These are phyloP conservation scores for Pholiota molesta DNA, from an alignment of 768 basidiomycete genomes.

Conservation along the genomic window DNA sequence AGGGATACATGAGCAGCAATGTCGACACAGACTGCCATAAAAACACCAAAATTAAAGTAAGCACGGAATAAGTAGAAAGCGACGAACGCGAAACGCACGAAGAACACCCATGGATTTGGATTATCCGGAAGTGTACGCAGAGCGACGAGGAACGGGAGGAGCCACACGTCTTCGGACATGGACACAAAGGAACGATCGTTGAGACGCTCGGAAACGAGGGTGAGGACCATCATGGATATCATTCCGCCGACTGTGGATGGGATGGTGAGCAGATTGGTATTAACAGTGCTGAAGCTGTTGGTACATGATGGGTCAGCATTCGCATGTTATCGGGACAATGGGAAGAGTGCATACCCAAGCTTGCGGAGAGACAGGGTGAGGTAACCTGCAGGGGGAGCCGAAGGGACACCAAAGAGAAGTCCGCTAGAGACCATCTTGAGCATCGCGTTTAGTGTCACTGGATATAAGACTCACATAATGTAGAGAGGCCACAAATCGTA, in stretches of 20 bases:
- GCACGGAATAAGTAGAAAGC: not conserved
- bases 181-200: slow-evolving; percentile 58
- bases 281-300: slow-evolving; percentile 57
- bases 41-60: slow-evolving; percentile 1
- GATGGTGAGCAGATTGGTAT: slow-evolving; percentile 63
- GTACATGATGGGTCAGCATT: not conserved
- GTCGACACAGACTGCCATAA: slow-evolving; percentile 21
- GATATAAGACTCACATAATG: slow-evolving; percentile 39
- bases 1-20: slow-evolving; percentile 25
- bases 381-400: slow-evolving; percentile 51
- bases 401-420: slow-evolving; percentile 55
- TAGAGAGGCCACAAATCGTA: slow-evolving; percentile 73
- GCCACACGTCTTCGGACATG: slow-evolving; percentile 60
- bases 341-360: slow-evolving; percentile 41
- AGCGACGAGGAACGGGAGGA: slow-evolving; percentile 61
- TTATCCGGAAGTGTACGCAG: slow-evolving; percentile 50
- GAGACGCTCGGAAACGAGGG: slow-evolving; percentile 52
- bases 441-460: not conserved
- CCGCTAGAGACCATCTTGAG: slow-evolving; percentile 50
- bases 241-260: slow-evolving; percentile 56
- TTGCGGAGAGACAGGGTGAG: slow-evolving; percentile 59
- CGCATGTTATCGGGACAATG: not conserved
- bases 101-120: slow-evolving; percentile 57
- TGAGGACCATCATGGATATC: slow-evolving; percentile 52
- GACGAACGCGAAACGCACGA: slow-evolving; percentile 34